A percentile compares a stretch with the other conserved stretches of the same genome.
These are phyloP conservation scores for Candida stauntonica DNA, from an alignment of 805 yeast genomes.

Conservation along the genomic window DNA sequence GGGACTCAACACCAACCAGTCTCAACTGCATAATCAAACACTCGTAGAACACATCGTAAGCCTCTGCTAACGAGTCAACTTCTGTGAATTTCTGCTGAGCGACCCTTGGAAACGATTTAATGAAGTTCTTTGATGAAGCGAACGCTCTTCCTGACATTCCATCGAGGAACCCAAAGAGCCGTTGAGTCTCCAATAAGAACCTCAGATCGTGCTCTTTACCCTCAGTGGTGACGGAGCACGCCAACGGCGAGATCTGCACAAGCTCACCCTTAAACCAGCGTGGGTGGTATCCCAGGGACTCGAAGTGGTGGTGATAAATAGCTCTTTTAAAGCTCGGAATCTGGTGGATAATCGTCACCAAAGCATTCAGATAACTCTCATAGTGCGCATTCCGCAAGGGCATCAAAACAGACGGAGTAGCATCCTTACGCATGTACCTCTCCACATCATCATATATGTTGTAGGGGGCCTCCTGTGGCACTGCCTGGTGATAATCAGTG, in stretches of 20 bases:
- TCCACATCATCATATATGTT: slow-evolving; percentile 31
- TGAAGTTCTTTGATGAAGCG: slow-evolving; percentile 33
- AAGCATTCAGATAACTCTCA: slow-evolving; percentile 40
- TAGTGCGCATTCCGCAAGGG: slow-evolving; percentile 31
- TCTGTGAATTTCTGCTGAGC: slow-evolving; percentile 10
- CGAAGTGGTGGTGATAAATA: slow-evolving; percentile 30
- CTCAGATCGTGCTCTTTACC: slow-evolving; percentile 25
- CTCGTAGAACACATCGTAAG: slow-evolving; percentile 19
- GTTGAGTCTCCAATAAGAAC: slow-evolving; percentile 35
- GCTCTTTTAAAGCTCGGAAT: slow-evolving; percentile 31
- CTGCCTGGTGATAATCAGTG: neutral
- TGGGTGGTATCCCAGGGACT: slow-evolving; percentile 33
- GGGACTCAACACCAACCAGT: slow-evolving; percentile 1
- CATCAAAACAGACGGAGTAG: slow-evolving; percentile 31
- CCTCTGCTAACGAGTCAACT: slow-evolving; percentile 18
- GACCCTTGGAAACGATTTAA: slow-evolving; percentile 28
- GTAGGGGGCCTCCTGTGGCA: slow-evolving; percentile 6
- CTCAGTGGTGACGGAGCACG: slow-evolving; percentile 15
- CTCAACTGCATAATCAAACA: slow-evolving; percentile 10
- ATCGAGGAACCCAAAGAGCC: slow-evolving; percentile 35
- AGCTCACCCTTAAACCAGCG: slow-evolving; percentile 37
- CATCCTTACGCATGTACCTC: slow-evolving; percentile 22
- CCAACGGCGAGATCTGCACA: slow-evolving; percentile 8
- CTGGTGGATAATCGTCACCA: slow-evolving; percentile 37
- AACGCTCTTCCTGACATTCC: slow-evolving; percentile 34